These are phyloP conservation scores for Pichia sp. DNA, from an alignment of 1,139 yeast species.

Conservation along the genomic window DNA sequence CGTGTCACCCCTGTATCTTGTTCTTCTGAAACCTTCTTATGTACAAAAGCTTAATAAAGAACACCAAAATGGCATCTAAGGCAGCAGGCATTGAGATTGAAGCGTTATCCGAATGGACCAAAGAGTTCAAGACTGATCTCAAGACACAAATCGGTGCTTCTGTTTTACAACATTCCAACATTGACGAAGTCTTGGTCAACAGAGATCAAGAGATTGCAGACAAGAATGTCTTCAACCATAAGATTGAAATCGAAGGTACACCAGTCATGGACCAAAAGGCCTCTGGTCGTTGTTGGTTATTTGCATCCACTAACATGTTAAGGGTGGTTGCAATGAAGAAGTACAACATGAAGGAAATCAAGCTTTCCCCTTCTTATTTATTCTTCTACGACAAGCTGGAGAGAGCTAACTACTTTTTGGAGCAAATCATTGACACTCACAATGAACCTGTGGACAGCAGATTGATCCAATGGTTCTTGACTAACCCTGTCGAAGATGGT, in stretches of 20 bases:
- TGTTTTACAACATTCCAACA: conserved; percentile 25
- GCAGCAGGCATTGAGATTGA: conserved; percentile 15
- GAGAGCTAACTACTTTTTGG: conserved; percentile 69
- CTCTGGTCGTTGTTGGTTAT: conserved; percentile 84
- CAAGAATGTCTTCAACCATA: conserved; percentile 46
- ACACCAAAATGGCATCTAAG: conserved; percentile 8
- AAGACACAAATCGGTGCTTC: conserved; percentile 26
- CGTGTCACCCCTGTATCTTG: too few relatives aligned
- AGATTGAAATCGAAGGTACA: conserved; percentile 56
- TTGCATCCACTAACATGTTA: conserved; percentile 71
- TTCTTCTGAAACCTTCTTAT: background rate
- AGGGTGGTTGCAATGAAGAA: conserved; percentile 56
- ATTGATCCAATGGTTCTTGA: conserved; percentile 52
- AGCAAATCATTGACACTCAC: conserved; percentile 63
- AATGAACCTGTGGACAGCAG: conserved; percentile 60
- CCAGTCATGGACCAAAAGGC: conserved; percentile 69
- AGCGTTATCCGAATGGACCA: conserved; percentile 21
- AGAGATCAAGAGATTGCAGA: conserved; percentile 36
- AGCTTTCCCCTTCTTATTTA: conserved; percentile 64
- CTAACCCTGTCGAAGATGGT: conserved; percentile 68
- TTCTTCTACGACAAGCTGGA: conserved; percentile 72
- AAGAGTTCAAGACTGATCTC: conserved; percentile 20
- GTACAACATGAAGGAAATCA: conserved; percentile 62
- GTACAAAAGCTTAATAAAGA: too few relatives aligned
- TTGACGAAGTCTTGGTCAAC: conserved; percentile 32